Percentiles rank a stretch among this genome's conserved stretches.
These are phyloP conservation scores for Paramecium biaurelia DNA, from an alignment of 73 alveolate species.

Conservation along the genomic window DNA sequence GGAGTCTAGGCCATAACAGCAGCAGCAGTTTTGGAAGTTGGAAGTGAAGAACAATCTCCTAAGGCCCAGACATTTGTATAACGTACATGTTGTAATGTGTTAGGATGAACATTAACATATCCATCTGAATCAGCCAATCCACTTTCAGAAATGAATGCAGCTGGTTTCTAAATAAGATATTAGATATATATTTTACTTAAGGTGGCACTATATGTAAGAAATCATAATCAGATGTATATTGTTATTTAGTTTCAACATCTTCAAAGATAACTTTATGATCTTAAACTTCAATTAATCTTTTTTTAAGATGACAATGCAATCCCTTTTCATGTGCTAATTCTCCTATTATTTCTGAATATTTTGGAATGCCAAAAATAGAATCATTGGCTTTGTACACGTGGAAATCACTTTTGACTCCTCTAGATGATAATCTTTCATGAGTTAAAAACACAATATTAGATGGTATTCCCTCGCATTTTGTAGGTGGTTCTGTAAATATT, in stretches of 20 bases:
- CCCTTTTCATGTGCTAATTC: constrained; percentile 66
- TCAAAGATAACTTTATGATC: constrained; percentile 69
- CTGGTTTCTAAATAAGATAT: constrained; percentile 55
- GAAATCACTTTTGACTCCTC: constrained; percentile 72
- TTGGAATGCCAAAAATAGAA: constrained; percentile 75
- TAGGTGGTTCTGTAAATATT: constrained; percentile 80
- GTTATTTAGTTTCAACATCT: constrained; percentile 67
- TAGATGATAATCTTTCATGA: constrained; percentile 70
- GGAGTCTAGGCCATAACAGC: constrained; percentile 85
- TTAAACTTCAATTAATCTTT: constrained; percentile 69
- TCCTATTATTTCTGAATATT: constrained; percentile 67
- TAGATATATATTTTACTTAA: neutral
- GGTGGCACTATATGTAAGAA: constrained; percentile 85
- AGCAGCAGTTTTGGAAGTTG: constrained; percentile 89
- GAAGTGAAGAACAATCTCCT: constrained; percentile 77
- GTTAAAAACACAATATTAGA: constrained; percentile 76
- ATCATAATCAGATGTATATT: constrained; percentile 66
- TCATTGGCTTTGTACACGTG: constrained; percentile 67
- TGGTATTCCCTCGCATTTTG: constrained; percentile 92
- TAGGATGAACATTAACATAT: constrained; percentile 74
- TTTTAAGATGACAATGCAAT: constrained; percentile 65
- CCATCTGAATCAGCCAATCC: constrained; percentile 77
- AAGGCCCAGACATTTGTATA: constrained; percentile 77
- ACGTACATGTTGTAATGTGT: constrained; percentile 73
- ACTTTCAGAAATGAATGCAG: constrained; percentile 66